Base-by-base conservation (phyloP, 805 yeast species). In the Teunomyces aglyptinius region DNA sequence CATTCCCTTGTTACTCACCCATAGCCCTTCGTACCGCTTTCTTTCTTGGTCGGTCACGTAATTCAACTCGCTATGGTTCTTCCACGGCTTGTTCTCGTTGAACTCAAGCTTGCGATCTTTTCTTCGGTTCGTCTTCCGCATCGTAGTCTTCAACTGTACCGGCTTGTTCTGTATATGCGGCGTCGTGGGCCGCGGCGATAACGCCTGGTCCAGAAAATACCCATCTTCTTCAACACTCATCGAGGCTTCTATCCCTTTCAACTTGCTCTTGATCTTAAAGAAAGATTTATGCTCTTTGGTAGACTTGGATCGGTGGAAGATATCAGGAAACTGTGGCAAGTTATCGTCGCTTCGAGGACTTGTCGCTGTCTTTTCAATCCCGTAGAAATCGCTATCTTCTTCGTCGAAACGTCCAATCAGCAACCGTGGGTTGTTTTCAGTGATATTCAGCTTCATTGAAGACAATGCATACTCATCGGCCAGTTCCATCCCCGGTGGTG, bases 31-130 rank as follows among this genome's bases (percentile, higher is more conserved):
- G 64, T 92, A 94, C 32, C 98, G 68, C 60, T 90, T 90, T 49
- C 88, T 76, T 61, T 94, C 98, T 38, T 71, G 76, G 38, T 79
- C 82, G 1, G 78, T 73, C 29, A 76, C 70, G 62, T 52, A 71
- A 60, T 51, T 57, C 5, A 82, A 71, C 49, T 81, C 86, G 26
- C 71, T 72, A 64, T 89, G 97, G 57, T 85, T 83, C 57, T 91
- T 90, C 97, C 97, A 90, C 0, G 98, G 98, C 64, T 90, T 89
- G 49, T 86, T 88, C 57, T 86, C 96, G 60, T 91, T 85, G 64
- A 91, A 90, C 22, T 64, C 63, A 13, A 70, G 58, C 47, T 69
- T 70, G 47, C 67, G 63, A 26, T 65, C 70, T 49, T 72, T 75
- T 42, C 61, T 50, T 44, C 64, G 69, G 57, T 64, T 63, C 33